phyloP scores from a whole-genome alignment of 2,329 filamentous ascomycete genomes.

The Penicillium glabrum region DNA sequence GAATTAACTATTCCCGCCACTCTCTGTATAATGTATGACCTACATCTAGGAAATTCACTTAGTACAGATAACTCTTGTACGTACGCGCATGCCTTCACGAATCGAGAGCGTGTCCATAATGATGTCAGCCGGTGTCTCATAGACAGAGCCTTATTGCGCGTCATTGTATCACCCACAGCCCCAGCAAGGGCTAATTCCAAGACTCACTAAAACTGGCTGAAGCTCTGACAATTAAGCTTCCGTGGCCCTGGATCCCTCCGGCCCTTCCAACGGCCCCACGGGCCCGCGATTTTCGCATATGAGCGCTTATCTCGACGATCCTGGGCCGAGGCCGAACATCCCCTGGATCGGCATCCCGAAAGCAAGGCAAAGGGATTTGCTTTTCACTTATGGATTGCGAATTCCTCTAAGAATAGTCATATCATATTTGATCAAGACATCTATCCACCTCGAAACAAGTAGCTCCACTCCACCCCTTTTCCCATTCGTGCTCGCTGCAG shows the following conservation, averaged over 20 bases:
- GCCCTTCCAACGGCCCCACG: background rate
- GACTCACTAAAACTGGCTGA: background rate
- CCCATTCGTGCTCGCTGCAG: conserved; percentile 5
- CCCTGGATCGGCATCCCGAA: conserved; percentile 6
- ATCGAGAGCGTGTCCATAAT: background rate
- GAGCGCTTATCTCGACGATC: background rate
- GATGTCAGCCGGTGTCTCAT: conserved; percentile 15
- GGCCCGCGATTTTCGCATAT: background rate
- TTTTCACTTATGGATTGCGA: background rate
- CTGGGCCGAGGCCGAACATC: background rate
- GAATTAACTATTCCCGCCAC: background rate
- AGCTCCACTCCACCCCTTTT: background rate
- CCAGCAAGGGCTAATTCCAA: conserved; percentile 1
- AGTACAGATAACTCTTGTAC: background rate
- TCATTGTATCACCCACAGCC: conserved; percentile 20
- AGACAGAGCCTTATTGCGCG: conserved; percentile 9
- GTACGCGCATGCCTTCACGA: background rate
- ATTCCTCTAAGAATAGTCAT: background rate
- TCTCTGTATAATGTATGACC: background rate
- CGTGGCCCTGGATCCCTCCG: conserved; percentile 5
- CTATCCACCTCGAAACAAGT: background rate
- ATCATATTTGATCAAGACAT: background rate
- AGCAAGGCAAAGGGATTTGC: background rate
- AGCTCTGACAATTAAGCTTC: conserved; percentile 6
- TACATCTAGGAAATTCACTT: background rate